Evolutionary conservation across 805 yeast species (phyloP), one percentile per base, ranked within the genome.

Genomic region (Candida sphagnicola): DNA sequence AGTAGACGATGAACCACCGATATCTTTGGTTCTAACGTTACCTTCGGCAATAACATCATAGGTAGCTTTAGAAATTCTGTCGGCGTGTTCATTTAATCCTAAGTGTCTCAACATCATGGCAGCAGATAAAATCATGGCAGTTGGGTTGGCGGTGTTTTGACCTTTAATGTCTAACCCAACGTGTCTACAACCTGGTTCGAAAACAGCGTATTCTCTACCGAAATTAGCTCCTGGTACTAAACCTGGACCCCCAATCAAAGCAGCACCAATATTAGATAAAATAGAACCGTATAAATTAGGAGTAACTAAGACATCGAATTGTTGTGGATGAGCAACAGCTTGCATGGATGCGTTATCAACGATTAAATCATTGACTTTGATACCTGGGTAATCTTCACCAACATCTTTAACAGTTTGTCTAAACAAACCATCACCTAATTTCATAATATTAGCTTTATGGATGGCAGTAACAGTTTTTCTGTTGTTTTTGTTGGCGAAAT

Each of bases 181-280:
- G 75, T 90, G 98, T 78, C 99, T 86, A 74, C 97, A 90, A 72
- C 98, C 99, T 57, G 99, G 98, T 77, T 91, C 99, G 68, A 93
- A 91, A 46, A 91, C 95, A 41, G 98, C 98, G 66, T 84, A 83
- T 57, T 91, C 97, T 69, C 95, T 84, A 70, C 99, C 99, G 52
- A 86, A 90, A 77, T 89, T 88, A 59, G 95, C 96, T 70, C 98
- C 98, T 54, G 99, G 97, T 40, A 91, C 96, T 56, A 91, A 76
- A 69, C 98, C 98, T 63, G 98, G 97, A 55, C 97, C 96, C 67
- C 98, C 98, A 51, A 93, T 84, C 57, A 75, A 77, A 49, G 93
- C 99, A 52, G 98, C 96, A 74, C 98, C 99, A 57, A 91, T 90
- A 79, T 93, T 93, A 51, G 97, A 89, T 59, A 91, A 74, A 59